A percentile compares a stretch with the other conserved stretches of the same genome.
These are phyloP conservation scores for Gnetum montanum DNA, from an alignment of 75 land plant genomes.

Conservation along the genomic window DNA sequence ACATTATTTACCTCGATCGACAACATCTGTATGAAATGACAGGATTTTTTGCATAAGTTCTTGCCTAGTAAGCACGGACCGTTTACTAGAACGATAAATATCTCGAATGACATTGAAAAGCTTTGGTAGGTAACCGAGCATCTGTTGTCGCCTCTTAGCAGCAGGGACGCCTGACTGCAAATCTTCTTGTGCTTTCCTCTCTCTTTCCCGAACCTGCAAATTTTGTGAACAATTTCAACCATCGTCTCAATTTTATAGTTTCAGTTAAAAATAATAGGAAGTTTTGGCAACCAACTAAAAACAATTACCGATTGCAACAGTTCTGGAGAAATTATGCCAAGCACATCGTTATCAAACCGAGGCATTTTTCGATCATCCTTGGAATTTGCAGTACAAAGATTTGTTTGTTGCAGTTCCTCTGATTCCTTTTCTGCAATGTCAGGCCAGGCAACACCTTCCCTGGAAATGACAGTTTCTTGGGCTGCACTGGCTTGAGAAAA, in stretches of 20 bases:
- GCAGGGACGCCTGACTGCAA: slow-evolving; percentile 34
- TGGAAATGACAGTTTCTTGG: too few relatives aligned
- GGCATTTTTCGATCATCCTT: not conserved
- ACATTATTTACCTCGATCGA: not conserved
- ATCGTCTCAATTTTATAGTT: not conserved
- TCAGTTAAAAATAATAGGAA: too few relatives aligned
- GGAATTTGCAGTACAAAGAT: slow-evolving; percentile 4
- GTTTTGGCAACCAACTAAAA: not conserved
- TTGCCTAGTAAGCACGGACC: slow-evolving; percentile 56
- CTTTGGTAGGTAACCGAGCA: slow-evolving; percentile 62
- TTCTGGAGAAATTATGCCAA: slow-evolving; percentile 19
- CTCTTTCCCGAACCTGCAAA: slow-evolving; percentile 61
- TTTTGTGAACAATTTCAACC: not conserved
- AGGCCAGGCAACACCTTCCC: too few relatives aligned
- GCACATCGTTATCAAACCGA: slow-evolving; percentile 13
- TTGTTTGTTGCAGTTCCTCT: too few relatives aligned
- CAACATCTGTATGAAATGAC: slow-evolving; percentile 28
- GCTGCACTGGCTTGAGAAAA: not conserved
- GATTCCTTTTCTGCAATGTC: too few relatives aligned
- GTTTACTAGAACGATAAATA: slow-evolving; percentile 55
- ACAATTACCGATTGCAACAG: slow-evolving; percentile 48
- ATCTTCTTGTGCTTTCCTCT: slow-evolving; percentile 34
- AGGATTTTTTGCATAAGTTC: slow-evolving; percentile 65
- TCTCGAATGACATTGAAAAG: slow-evolving; percentile 61
- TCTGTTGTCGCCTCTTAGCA: slow-evolving; percentile 30